Evolutionary conservation across 768 basidiomycete species (phyloP).

Genomic region (Podaxis mareebaensis): DNA sequence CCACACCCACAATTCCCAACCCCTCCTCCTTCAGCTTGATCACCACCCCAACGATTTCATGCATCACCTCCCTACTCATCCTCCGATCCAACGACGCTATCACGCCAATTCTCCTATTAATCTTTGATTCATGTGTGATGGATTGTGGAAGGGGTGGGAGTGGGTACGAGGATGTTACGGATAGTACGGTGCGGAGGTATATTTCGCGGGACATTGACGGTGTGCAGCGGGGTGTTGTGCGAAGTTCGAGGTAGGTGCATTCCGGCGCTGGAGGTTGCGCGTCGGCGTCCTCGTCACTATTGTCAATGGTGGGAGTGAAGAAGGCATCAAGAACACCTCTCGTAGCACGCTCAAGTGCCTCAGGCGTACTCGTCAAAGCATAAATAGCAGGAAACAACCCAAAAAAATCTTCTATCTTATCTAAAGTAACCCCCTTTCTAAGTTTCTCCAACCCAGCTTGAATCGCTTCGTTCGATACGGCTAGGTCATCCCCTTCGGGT

Average conservation of each 20-base stretch:
- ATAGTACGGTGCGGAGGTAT: slow-evolving; percentile 69
- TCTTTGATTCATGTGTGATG: slow-evolving; percentile 6
- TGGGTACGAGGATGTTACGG: slow-evolving; percentile 58
- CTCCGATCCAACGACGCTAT: slow-evolving; percentile 77
- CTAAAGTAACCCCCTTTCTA: slow-evolving; percentile 42
- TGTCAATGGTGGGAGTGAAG: neutral
- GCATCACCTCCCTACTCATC: slow-evolving; percentile 53
- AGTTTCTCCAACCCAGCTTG: slow-evolving; percentile 37
- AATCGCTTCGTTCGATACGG: slow-evolving; percentile 27
- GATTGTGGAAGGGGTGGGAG: neutral
- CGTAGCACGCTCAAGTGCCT: slow-evolving; percentile 54
- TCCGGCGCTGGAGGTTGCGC: slow-evolving; percentile 39
- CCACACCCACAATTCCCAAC: slow-evolving; percentile 70
- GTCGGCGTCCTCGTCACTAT: slow-evolving; percentile 18
- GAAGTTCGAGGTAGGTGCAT: slow-evolving; percentile 77
- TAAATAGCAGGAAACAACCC: slow-evolving; percentile 77
- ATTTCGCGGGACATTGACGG: slow-evolving; percentile 53
- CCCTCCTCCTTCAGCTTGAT: slow-evolving; percentile 54
- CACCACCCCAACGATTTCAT: slow-evolving; percentile 61
- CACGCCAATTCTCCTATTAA: slow-evolving; percentile 49
- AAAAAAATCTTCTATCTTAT: slow-evolving; percentile 74
- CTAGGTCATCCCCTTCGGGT: slow-evolving; percentile 8
- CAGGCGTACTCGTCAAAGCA: slow-evolving; percentile 65
- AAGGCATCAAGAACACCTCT: slow-evolving; percentile 68
- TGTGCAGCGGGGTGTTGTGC: slow-evolving; percentile 73